A percentile compares a stretch with the other conserved stretches of the same genome.
Evolutionary conservation across 768 basidiomycete species (phyloP).

Genomic region (Pleurotus citrinopileatus): DNA sequence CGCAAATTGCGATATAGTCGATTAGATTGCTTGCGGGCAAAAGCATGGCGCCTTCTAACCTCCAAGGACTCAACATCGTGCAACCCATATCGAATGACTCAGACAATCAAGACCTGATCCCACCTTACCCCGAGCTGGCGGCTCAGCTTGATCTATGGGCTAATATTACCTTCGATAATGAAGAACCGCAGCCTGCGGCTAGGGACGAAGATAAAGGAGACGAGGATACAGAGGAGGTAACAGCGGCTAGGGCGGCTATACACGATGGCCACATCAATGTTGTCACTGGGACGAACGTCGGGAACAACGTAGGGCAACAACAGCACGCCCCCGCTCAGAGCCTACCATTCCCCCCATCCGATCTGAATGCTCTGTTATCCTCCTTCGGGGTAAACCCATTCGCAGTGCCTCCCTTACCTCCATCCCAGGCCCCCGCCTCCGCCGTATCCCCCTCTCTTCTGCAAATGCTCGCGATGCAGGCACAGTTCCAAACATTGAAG

Average conservation of each 20-base stretch:
- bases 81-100: conserved; percentile 44
- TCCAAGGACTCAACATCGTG: conserved; percentile 82
- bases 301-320: conserved; percentile 33
- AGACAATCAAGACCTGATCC: conserved; percentile 58
- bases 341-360: conserved; percentile 17
- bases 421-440: conserved; percentile 27
- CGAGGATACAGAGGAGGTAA: conserved; percentile 49
- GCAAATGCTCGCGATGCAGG: conserved; percentile 53
- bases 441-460: conserved; percentile 55
- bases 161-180: conserved; percentile 70
- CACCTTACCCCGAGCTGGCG: conserved; percentile 68
- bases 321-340: conserved; percentile 12
- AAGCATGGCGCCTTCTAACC: conserved; percentile 56
- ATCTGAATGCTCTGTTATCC: conserved; percentile 35
- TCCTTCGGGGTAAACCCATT: conserved; percentile 43
- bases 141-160: conserved; percentile 86
- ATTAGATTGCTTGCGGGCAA: conserved; percentile 3
- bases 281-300: conserved; percentile 45
- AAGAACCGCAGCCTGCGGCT: conserved; percentile 20
- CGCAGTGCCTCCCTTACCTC: conserved; percentile 25
- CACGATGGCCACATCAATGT: conserved; percentile 61
- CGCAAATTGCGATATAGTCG: neutral
- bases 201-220: conserved; percentile 31
- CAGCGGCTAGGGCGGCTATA: conserved; percentile 38
- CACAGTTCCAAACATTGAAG: conserved; percentile 42